Base-by-base conservation (phyloP, 768 basidiomycete genomes). In the Strobilomyces echinocephalus region DNA sequence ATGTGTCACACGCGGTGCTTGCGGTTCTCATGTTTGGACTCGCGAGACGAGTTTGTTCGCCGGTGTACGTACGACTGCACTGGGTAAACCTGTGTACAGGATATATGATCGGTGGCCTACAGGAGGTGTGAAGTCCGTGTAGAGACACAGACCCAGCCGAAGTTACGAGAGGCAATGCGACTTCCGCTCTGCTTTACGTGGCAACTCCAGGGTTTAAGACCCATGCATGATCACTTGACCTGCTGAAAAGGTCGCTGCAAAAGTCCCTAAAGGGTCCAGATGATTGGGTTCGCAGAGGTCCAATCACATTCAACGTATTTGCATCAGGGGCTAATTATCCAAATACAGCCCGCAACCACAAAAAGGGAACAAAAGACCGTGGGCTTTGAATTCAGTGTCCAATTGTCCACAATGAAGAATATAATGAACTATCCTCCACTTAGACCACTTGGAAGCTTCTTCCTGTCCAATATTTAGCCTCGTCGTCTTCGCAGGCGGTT, bases 321-420 rank as follows among this genome's bases (percentile, higher is more conserved):
- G 24, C 16, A 15, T 52, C 63, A 64, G 63, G 63, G 54, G 63
- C n/a, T 57, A 54, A 48, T 59, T 54, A 1, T 35, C 52, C 20
- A 36, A 20, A 46, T 52, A 34, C 4, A 38, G 18, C 31, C 30
- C 24, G 38, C 9, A 9, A 30, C 9, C 26, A 21, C 49, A 16
- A 18, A 18, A 34, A 20, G 33, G 31, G 55, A 64, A 65, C 65
- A 67, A 61, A 59, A 62, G 55, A 21, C 16, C 18, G 7, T 3
- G 16, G 14, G 21, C 39, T 4, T 18, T 11, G 40, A 20, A 6
- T 35, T 36, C 45, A 4, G 42, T n/a, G 8, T 43, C 14, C 24
- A 57, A 65, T 62, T 64, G 57, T 67, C 47, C 52, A 52, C 46
- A 6, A 8, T 45, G 14, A 21, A 40, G 41, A 30, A 54, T 59